phyloP scores from a whole-genome alignment of 768 basidiomycete species.

The Russula emetica region DNA sequence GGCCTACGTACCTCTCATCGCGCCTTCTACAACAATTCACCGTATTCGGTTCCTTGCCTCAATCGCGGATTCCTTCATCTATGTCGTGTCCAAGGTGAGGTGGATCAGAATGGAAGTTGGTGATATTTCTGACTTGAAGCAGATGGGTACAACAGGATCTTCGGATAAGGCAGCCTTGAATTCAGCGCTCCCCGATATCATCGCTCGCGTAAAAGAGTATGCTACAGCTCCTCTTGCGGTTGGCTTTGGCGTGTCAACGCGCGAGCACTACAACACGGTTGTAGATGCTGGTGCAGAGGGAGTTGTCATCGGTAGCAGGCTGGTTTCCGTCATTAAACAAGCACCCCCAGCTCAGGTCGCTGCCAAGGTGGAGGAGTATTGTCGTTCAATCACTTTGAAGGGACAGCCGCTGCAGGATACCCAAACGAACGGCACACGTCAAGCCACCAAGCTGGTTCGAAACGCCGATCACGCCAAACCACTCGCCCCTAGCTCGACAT shows the following conservation, averaged over 20 bases:
- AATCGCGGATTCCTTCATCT: slow-evolving; percentile 97
- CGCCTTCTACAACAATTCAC: slow-evolving; percentile 83
- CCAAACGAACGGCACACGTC: slow-evolving; percentile 32
- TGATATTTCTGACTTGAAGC: slow-evolving; percentile 1
- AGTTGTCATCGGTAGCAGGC: slow-evolving; percentile 86
- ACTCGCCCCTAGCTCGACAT: slow-evolving; percentile 32
- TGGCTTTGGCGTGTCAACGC: slow-evolving; percentile 93
- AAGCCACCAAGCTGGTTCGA: slow-evolving; percentile 34
- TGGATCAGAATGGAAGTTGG: background rate
- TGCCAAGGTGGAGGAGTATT: slow-evolving; percentile 63
- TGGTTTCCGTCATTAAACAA: slow-evolving; percentile 76
- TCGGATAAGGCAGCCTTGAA: slow-evolving; percentile 70
- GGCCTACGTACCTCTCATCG: slow-evolving; percentile 92
- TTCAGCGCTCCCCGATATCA: slow-evolving; percentile 71
- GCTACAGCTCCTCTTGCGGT: slow-evolving; percentile 85
- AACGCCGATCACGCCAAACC: slow-evolving; percentile 35
- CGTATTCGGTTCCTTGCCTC: slow-evolving; percentile 88
- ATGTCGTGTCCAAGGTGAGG: slow-evolving; percentile 90
- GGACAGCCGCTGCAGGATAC: slow-evolving; percentile 32
- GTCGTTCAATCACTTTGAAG: slow-evolving; percentile 59
- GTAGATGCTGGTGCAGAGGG: slow-evolving; percentile 89
- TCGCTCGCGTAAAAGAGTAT: slow-evolving; percentile 75
- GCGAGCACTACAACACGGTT: slow-evolving; percentile 82
- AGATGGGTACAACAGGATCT: slow-evolving; percentile 99
- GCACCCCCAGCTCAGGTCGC: slow-evolving; percentile 48